phyloP scores from a whole-genome alignment of 1,284 basidiomycete genomes.

The Entoloma clypeatum region DNA sequence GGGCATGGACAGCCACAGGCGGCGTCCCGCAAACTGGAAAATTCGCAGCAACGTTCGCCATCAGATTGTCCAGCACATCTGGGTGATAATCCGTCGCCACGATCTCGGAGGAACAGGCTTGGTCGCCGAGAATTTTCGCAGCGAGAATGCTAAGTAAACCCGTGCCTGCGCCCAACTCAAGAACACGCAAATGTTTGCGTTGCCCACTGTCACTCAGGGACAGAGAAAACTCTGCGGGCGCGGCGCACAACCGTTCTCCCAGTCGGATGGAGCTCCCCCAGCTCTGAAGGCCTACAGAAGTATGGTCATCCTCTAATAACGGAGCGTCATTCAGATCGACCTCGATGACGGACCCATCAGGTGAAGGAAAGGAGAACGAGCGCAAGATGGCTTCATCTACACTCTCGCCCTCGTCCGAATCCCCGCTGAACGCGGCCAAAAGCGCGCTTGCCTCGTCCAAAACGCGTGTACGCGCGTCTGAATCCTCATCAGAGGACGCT shows the following conservation, averaged over 20 bases:
- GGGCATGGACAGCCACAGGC: constrained; percentile 47
- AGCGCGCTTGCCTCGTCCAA: constrained; percentile 56
- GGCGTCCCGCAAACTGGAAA: constrained; percentile 27
- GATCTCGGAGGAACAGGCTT: constrained; percentile 27
- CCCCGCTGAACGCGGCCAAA: constrained; percentile 50
- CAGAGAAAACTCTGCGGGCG: constrained; percentile 49
- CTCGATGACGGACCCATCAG: constrained; percentile 23
- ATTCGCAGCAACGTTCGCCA: constrained; percentile 62
- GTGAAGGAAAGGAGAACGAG: constrained; percentile 46
- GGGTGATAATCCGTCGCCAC: constrained; percentile 83
- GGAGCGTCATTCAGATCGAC: constrained; percentile 80
- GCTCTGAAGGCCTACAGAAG: constrained; percentile 82
- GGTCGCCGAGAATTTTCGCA: constrained; percentile 49
- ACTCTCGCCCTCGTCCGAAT: constrained; percentile 36
- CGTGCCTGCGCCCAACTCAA: constrained; percentile 88
- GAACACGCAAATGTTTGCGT: constrained; percentile 42
- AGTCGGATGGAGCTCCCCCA: constrained; percentile 84
- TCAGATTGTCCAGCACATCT: constrained; percentile 71
- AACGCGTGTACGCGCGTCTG: constrained; percentile 27
- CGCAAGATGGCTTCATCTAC: constrained; percentile 46
- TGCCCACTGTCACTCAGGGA: constrained; percentile 6
- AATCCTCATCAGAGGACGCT: constrained; percentile 31
- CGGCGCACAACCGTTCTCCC: constrained; percentile 61
- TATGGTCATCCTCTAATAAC: constrained; percentile 67
- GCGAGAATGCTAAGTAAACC: constrained; percentile 76